A percentile compares a stretch with the other conserved stretches of the same genome.
Conservation (phyloP, 176 grass and related monocot species). For the Pontederia paniculata region DNA sequence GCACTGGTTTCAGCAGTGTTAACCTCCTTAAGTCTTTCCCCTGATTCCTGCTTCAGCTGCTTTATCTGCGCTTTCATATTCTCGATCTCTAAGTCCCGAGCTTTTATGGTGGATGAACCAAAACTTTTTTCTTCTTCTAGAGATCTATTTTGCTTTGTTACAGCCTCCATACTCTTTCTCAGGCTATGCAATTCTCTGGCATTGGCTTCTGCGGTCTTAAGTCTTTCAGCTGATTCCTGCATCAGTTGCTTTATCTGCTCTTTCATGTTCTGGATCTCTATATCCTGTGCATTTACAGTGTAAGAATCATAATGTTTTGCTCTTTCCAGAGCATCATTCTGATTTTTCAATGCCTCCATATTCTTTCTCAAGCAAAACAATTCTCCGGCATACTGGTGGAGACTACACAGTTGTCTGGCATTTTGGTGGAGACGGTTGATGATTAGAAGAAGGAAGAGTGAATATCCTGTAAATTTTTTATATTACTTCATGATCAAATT, state of each 20-base stretch:
- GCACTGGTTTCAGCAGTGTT: slow-evolving; percentile 43
- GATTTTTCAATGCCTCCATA: no score
- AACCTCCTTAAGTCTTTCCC: slow-evolving; percentile 33
- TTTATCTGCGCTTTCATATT: slow-evolving; percentile 39
- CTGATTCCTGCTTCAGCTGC: slow-evolving; percentile 30
- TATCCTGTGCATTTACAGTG: no score
- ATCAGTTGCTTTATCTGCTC: no score
- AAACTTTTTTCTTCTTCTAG: slow-evolving; percentile 60
- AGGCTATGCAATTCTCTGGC: slow-evolving; percentile 47
- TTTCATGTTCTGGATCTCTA: no score
- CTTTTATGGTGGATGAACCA: slow-evolving; percentile 24
- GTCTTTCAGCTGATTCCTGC: no score
- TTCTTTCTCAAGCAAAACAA: no score
- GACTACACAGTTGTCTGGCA: no score
- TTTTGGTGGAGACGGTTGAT: slow-evolving; percentile 70
- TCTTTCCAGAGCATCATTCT: no score
- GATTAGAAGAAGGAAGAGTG: slow-evolving; percentile 56
- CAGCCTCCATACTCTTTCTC: slow-evolving; percentile 54
- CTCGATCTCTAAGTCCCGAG: slow-evolving; percentile 39
- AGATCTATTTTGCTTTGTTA: slow-evolving; percentile 39
- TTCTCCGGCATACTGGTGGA: no score
- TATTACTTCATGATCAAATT: no score
- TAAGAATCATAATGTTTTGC: no score
- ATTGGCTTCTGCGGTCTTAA: no score
- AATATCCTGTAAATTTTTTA: slow-evolving; percentile 43